Conservation (phyloP, 2,329 filamentous ascomycete genomes). For the Venturia oleaginea region DNA sequence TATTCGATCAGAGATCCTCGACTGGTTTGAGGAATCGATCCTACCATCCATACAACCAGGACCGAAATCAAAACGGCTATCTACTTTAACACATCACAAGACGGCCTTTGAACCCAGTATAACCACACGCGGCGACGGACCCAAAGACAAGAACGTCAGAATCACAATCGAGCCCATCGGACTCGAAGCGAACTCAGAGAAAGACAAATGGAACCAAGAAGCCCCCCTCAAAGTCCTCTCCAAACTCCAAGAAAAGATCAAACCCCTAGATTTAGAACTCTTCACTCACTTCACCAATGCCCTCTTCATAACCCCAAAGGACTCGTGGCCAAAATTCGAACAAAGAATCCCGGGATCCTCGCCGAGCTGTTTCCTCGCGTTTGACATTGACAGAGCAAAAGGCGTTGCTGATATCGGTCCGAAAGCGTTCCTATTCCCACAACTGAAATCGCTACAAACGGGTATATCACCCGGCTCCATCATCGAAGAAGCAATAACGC, state of each 20-base stretch:
- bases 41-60: background rate
- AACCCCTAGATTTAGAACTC: background rate
- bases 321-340: background rate
- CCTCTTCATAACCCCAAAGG: background rate
- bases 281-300: conserved; percentile 5
- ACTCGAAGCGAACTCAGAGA: background rate
- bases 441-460: background rate
- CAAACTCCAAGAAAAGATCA: background rate
- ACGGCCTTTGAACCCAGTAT: background rate
- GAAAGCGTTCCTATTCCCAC: background rate
- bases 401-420: background rate
- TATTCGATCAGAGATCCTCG: background rate
- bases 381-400: background rate
- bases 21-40: background rate
- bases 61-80: background rate
- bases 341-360: background rate
- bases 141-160: background rate
- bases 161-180: conserved; percentile 1
- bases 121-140: background rate
- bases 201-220: background rate
- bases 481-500: background rate
- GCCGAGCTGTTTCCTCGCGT: conserved; percentile 2
- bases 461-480: conserved; percentile 1
- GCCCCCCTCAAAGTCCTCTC: background rate
- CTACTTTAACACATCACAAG: background rate